phyloP scores from a whole-genome alignment of 2,329 filamentous ascomycete genomes.

The Monilinia polystroma region DNA sequence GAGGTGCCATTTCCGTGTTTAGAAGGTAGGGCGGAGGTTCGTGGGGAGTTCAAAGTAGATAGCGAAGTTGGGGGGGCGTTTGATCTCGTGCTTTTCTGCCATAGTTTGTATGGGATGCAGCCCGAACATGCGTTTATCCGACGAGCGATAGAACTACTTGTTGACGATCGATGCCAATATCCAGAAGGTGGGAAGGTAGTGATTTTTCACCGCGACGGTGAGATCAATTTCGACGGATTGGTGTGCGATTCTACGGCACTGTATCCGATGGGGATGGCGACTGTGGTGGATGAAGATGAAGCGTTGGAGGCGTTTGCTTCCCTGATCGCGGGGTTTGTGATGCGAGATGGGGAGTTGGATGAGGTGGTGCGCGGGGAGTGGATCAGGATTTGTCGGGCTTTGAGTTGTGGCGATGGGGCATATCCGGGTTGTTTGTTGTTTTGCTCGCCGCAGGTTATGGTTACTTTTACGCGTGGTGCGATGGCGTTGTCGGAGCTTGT shows the following conservation, averaged over 20 bases:
- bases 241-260: slow-evolving; percentile 48
- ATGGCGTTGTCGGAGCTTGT: slow-evolving; percentile 46
- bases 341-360: slow-evolving; percentile 39
- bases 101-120: slow-evolving; percentile 62
- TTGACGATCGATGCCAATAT: slow-evolving; percentile 27
- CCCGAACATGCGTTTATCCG: slow-evolving; percentile 49
- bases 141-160: slow-evolving; percentile 50
- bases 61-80: slow-evolving; percentile 38
- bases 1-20: no score
- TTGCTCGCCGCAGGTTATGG: slow-evolving; percentile 51
- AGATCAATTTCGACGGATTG: slow-evolving; percentile 48
- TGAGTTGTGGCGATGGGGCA: slow-evolving; percentile 45
- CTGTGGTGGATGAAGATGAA: slow-evolving; percentile 48
- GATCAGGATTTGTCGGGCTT: slow-evolving; percentile 52
- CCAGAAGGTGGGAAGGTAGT: slow-evolving; percentile 47
- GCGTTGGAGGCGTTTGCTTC: slow-evolving; percentile 51
- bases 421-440: slow-evolving; percentile 48
- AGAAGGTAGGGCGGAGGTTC: no score
- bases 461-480: slow-evolving; percentile 50
- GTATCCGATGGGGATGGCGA: slow-evolving; percentile 48
- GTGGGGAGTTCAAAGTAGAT: no score
- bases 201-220: slow-evolving; percentile 55
- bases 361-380: slow-evolving; percentile 43
- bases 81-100: slow-evolving; percentile 60
- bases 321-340: slow-evolving; percentile 51